These are phyloP conservation scores for Tanacetum coccineum DNA, from an alignment of 129 eudicot species.

Conservation along the genomic window DNA sequence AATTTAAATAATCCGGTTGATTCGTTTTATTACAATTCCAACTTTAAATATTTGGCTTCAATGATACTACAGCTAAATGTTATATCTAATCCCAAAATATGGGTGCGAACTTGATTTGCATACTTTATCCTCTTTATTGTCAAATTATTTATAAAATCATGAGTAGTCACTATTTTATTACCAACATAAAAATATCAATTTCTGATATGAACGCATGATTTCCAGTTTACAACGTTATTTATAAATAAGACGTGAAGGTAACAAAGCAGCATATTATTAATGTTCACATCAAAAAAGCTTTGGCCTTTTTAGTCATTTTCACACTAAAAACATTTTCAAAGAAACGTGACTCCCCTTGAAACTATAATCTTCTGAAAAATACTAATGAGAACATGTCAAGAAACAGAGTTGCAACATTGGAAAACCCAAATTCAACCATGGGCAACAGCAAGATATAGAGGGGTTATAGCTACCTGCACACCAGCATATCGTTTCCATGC, in stretches of 20 bases:
- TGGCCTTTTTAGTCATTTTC: constrained; percentile 2
- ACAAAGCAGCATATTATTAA: neutral
- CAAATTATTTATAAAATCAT: neutral
- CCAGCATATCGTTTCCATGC: constrained; percentile 99
- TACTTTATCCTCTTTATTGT: neutral
- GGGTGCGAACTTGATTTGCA: neutral
- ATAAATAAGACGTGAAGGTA: constrained; percentile 3
- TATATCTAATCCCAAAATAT: constrained; percentile 2
- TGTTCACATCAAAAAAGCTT: neutral
- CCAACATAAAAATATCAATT: neutral
- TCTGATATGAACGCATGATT: constrained; percentile 4
- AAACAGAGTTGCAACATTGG: too few species aligned
- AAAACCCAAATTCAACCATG: too few species aligned
- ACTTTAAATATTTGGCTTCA: constrained; percentile 13
- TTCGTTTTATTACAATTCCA: neutral
- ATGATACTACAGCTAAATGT: neutral
- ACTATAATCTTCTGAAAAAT: constrained; percentile 7
- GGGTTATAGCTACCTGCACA: constrained; percentile 62
- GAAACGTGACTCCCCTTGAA: neutral
- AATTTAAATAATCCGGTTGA: neutral
- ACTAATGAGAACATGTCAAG: constrained; percentile 8
- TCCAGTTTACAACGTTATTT: constrained; percentile 3
- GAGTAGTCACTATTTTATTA: neutral
- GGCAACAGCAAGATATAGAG: too few species aligned
- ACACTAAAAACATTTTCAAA: neutral